A percentile compares a stretch with the other conserved stretches of the same genome.
These are phyloP conservation scores for Phyllosticta ampelicida DNA, from an alignment of 2,329 filamentous ascomycete species.

Conservation along the genomic window DNA sequence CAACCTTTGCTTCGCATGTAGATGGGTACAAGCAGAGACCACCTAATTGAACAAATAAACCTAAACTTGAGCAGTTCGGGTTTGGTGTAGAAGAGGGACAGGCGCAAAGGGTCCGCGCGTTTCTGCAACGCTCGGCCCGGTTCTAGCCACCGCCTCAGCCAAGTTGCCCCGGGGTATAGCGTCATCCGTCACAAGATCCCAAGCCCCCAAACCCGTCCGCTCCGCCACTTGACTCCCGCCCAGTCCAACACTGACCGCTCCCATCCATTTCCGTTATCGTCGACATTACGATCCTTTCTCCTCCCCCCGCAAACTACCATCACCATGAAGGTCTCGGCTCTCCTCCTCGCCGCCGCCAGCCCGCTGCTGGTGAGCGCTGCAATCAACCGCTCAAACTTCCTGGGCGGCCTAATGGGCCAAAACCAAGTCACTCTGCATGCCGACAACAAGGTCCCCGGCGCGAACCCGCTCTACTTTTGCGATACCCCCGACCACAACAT, in stretches of 20 bases:
- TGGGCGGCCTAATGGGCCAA: constrained; percentile 2
- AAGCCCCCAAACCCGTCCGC: neutral
- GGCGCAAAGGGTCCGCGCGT: neutral
- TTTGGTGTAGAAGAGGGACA: neutral
- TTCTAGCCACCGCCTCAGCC: too few relatives aligned
- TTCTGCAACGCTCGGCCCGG: neutral
- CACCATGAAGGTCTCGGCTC: constrained; percentile 8
- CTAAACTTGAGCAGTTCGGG: neutral
- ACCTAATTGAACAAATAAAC: neutral
- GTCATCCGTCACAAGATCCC: neutral
- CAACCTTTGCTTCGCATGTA: too few relatives aligned
- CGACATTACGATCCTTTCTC: neutral
- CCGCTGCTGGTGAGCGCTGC: constrained; percentile 2
- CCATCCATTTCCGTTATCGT: constrained; percentile 5
- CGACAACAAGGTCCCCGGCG: constrained; percentile 61
- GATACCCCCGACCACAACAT: constrained; percentile 57
- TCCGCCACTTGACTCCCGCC: constrained; percentile 1
- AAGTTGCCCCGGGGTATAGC: neutral
- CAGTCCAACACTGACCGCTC: neutral
- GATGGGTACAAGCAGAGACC: too few relatives aligned
- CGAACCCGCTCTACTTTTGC: constrained; percentile 79
- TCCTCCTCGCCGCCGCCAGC: constrained; percentile 8
- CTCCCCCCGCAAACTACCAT: neutral
- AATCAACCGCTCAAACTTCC: constrained; percentile 1
- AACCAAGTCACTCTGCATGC: constrained; percentile 25